Evolutionary conservation across 345 rosid genomes (phyloP).

Genomic region (Bruguiera parviflora): DNA sequence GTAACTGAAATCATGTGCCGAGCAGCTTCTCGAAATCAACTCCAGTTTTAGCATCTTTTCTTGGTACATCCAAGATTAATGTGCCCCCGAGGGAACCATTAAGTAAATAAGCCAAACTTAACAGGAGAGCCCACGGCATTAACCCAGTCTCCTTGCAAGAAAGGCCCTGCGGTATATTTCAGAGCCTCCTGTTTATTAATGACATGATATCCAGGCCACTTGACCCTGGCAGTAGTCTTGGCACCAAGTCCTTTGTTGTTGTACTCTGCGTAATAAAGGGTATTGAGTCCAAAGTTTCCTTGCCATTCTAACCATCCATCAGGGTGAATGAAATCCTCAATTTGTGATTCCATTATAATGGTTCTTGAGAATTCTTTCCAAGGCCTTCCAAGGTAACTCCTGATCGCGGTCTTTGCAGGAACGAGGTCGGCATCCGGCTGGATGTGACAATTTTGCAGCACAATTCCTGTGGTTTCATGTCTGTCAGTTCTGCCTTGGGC

Average conservation of each 20-base stretch:
- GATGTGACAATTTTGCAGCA: slow-evolving; percentile 63
- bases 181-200: slow-evolving; percentile 44
- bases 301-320: slow-evolving; percentile 69
- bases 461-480: slow-evolving; percentile 67
- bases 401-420: slow-evolving; percentile 33
- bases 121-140: slow-evolving; percentile 5
- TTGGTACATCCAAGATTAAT: not conserved
- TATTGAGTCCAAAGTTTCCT: slow-evolving; percentile 46
- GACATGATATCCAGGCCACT: slow-evolving; percentile 66
- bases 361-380: slow-evolving; percentile 70
- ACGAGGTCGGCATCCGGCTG: slow-evolving; percentile 42
- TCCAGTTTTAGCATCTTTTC: not conserved
- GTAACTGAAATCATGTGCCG: no score
- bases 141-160: slow-evolving; percentile 52
- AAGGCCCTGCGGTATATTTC: slow-evolving; percentile 55
- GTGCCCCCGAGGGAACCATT: not conserved
- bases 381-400: slow-evolving; percentile 77
- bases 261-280: slow-evolving; percentile 64
- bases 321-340: slow-evolving; percentile 64
- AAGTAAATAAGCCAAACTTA: slow-evolving; percentile 16
- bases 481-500: slow-evolving; percentile 63
- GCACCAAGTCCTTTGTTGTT: slow-evolving; percentile 63
- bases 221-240: slow-evolving; percentile 44
- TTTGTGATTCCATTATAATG: slow-evolving; percentile 63
- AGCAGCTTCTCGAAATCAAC: not conserved